Conservation (phyloP, 1,139 yeast genomes). For the Candida sp. region DNA sequence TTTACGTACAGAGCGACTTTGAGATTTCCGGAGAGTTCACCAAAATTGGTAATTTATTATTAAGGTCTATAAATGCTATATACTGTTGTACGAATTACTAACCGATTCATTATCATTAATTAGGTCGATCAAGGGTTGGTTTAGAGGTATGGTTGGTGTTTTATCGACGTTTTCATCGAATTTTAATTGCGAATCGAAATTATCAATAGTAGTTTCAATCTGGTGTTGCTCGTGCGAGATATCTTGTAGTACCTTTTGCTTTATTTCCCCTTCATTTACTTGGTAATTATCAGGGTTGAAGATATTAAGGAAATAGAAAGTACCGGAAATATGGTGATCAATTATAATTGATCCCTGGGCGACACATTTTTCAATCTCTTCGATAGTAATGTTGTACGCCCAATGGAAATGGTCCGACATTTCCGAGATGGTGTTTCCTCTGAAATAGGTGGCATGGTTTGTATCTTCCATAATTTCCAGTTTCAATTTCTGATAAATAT, state of each 20-base stretch:
- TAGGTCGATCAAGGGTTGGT: neutral
- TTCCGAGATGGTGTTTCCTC: slow-evolving; percentile 36
- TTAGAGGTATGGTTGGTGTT: neutral
- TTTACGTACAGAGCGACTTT: no score
- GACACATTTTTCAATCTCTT: slow-evolving; percentile 63
- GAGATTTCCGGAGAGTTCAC: neutral
- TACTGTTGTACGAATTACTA: neutral
- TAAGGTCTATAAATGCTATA: neutral
- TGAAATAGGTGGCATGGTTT: slow-evolving; percentile 23
- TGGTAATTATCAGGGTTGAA: slow-evolving; percentile 6
- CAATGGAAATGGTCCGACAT: slow-evolving; percentile 44
- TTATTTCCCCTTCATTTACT: slow-evolving; percentile 10
- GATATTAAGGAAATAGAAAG: slow-evolving; percentile 41
- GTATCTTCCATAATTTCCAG: slow-evolving; percentile 18
- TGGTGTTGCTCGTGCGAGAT: slow-evolving; percentile 17
- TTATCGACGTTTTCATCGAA: neutral
- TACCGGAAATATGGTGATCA: slow-evolving; percentile 65
- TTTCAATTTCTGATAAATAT: slow-evolving; percentile 21
- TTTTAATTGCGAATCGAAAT: neutral
- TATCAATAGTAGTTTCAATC: neutral
- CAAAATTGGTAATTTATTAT: neutral
- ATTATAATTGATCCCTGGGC: slow-evolving; percentile 56
- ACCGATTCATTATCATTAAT: neutral
- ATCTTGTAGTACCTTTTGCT: slow-evolving; percentile 11
- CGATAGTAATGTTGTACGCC: slow-evolving; percentile 68